Conservation (phyloP, 2,329 filamentous ascomycete species). For the Colletotrichum destructivum region DNA sequence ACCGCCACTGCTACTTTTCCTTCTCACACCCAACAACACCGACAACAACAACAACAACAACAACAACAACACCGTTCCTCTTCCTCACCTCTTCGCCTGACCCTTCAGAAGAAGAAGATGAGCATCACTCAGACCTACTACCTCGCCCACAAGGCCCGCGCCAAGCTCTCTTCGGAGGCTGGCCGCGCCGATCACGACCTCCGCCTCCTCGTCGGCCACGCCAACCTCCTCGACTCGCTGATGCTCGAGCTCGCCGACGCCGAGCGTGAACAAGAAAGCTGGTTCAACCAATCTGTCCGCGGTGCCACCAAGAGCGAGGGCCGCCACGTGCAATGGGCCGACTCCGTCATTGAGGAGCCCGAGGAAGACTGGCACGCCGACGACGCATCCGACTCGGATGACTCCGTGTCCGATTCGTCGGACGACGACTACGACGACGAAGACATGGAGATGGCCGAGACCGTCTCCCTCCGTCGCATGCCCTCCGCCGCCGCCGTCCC, state of each 20-base stretch:
- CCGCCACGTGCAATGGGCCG: conserved; percentile 89
- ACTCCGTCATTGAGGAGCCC: conserved; percentile 80
- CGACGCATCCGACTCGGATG: conserved; percentile 70
- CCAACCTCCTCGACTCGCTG: conserved; percentile 95
- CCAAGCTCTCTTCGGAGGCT: conserved; percentile 95
- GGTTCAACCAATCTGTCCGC: conserved; percentile 97
- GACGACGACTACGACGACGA: conserved; percentile 70
- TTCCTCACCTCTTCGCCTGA: conserved; percentile 57
- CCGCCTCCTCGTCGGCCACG: conserved; percentile 94
- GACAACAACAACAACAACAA: conserved; percentile 15
- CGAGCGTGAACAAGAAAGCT: conserved; percentile 94
- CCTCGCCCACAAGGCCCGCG: conserved; percentile 95
- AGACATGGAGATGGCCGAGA: conserved; percentile 70
- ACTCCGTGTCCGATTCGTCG: conserved; percentile 45
- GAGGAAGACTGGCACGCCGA: conserved; percentile 80
- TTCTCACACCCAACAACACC: conserved; percentile 27
- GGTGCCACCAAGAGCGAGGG: conserved; percentile 73
- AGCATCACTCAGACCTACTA: conserved; percentile 99
- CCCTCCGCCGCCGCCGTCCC: conserved; percentile 51
- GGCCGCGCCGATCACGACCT: conserved; percentile 94
- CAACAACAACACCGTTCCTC: conserved; percentile 47
- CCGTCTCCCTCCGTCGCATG: conserved; percentile 63
- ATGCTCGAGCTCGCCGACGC: conserved; percentile 95
- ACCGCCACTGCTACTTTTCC: conserved; percentile 43
- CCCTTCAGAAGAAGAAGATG: conserved; percentile 79